phyloP scores from a whole-genome alignment of 1,284 basidiomycete species.

The Sphaerobolus stellatus region DNA sequence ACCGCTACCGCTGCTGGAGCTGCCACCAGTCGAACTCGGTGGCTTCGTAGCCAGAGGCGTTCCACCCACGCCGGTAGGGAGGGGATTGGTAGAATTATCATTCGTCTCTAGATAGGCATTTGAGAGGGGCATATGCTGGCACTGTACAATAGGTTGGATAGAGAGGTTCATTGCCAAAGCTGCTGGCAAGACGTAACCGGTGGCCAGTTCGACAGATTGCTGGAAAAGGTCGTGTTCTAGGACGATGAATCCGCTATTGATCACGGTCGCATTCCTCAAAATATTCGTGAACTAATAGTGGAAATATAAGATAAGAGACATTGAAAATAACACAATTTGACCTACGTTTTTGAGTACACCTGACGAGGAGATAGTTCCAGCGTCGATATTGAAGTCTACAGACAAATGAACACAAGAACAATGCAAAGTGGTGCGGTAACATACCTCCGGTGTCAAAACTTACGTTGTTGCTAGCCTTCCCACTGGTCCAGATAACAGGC shows the following conservation, averaged over 20 bases:
- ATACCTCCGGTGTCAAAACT: constrained; percentile 67
- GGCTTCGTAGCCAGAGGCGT: constrained; percentile 13
- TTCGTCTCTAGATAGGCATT: constrained; percentile 73
- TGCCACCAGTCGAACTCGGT: constrained; percentile 26
- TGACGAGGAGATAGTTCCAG: constrained; percentile 57
- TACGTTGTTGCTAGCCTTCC: constrained; percentile 41
- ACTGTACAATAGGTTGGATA: constrained; percentile 64
- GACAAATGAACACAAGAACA: no score
- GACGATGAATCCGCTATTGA: constrained; percentile 64
- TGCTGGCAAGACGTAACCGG: constrained; percentile 68
- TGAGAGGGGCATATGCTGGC: constrained; percentile 54
- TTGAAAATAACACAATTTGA: neutral
- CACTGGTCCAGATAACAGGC: constrained; percentile 69
- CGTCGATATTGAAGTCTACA: constrained; percentile 74
- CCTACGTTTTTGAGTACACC: constrained; percentile 55
- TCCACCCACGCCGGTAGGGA: constrained; percentile 31
- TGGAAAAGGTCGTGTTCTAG: constrained; percentile 75
- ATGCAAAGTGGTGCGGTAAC: constrained; percentile 15
- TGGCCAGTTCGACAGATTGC: constrained; percentile 67
- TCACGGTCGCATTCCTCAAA: constrained; percentile 48
- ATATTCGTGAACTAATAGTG: constrained; percentile 55
- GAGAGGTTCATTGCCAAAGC: constrained; percentile 61
- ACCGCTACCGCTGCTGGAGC: neutral
- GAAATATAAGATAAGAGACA: neutral
- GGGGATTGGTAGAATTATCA: constrained; percentile 58